phyloP scores from a whole-genome alignment of 2,329 filamentous ascomycete genomes.

The Hirsutella minnesotensis region DNA sequence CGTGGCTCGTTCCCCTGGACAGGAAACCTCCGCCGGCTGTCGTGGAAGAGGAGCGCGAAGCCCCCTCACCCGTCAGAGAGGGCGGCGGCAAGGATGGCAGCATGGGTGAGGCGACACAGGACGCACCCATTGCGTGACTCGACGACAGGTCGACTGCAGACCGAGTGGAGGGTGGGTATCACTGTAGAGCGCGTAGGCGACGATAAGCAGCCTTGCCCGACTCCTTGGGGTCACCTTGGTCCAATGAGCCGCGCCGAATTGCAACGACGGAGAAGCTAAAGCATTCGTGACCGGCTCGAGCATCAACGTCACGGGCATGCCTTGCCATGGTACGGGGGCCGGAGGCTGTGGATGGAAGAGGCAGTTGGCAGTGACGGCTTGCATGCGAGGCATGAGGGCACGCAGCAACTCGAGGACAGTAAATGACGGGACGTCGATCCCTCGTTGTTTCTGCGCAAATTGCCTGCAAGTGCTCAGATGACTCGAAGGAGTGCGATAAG shows the following conservation, averaged over 20 bases:
- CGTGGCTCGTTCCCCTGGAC: neutral
- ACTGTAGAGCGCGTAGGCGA: no score
- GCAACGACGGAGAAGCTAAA: neutral
- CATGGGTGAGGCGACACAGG: neutral
- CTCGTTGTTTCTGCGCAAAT: neutral
- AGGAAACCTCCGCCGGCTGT: neutral
- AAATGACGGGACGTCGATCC: neutral
- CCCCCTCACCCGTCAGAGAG: no score
- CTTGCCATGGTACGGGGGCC: neutral
- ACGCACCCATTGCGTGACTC: neutral
- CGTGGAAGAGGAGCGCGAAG: neutral
- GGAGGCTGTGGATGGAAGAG: conserved; percentile 1
- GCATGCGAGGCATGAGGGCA: neutral
- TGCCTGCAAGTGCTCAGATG: no score
- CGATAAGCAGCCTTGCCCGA: neutral
- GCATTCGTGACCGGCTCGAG: neutral
- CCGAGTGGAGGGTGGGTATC: neutral
- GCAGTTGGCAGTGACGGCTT: neutral
- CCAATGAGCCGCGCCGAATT: no score
- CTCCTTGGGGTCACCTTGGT: neutral
- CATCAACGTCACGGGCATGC: neutral
- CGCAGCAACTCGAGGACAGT: neutral
- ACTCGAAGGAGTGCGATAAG: neutral
- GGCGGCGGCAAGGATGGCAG: neutral
- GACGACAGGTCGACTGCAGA: neutral